Percentiles rank a stretch among this genome's conserved stretches.
Evolutionary conservation across 176 grass and related monocot genomes (phyloP).

Genomic region (Phragmites australis): DNA sequence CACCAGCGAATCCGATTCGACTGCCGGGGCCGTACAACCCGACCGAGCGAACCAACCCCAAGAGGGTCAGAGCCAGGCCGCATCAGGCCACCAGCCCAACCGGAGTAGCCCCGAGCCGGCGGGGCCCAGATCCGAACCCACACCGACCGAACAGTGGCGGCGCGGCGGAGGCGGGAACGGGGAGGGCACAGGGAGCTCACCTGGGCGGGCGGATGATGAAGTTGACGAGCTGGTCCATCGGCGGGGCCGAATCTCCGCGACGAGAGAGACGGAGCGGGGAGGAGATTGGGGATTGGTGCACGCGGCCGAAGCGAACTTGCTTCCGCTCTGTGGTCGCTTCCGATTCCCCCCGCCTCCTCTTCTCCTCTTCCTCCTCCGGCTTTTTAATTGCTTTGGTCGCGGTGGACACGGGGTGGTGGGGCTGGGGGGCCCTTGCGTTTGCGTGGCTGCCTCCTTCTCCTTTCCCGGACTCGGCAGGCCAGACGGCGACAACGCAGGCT

Average conservation of each 20-base stretch:
- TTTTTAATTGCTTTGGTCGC: conserved; percentile 46
- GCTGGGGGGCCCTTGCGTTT: conserved; percentile 22
- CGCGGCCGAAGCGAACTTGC: conserved; percentile 1
- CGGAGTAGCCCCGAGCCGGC: neutral
- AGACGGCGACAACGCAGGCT: conserved; percentile 20
- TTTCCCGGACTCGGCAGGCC: conserved; percentile 3
- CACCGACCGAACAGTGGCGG: conserved; percentile 11
- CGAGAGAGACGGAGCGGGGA: neutral
- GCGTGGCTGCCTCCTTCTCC: conserved; percentile 27
- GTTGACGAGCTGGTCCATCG: conserved; percentile 99
- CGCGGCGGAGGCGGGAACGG: neutral
- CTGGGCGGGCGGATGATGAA: conserved; percentile 99
- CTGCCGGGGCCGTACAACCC: neutral
- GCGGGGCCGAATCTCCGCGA: neutral
- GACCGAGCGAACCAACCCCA: neutral
- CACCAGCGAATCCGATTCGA: neutral
- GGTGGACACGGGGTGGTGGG: neutral
- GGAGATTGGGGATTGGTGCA: neutral
- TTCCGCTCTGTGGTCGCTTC: conserved; percentile 20
- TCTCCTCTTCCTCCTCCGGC: neutral
- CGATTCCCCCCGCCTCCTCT: conserved; percentile 18
- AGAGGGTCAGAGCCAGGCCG: neutral
- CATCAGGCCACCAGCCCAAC: neutral
- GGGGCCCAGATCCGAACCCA: conserved; percentile 43
- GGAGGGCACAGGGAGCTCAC: conserved; percentile 38